Evolutionary conservation across 805 yeast genomes (phyloP).

Genomic region (Pichia manshurica): DNA sequence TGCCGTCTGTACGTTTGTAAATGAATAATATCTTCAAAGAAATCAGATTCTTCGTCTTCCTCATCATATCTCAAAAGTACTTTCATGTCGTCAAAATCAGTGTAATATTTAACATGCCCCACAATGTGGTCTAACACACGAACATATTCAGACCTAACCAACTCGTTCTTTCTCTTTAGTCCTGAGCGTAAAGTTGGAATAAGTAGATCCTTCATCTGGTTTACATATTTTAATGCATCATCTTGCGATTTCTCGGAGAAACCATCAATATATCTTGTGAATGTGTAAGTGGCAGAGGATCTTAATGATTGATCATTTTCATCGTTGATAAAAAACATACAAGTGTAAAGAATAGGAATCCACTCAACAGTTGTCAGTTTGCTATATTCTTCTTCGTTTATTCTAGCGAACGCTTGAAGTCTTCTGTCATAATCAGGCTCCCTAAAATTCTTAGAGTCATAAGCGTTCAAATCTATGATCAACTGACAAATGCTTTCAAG

Average conservation of each 20-base stretch:
- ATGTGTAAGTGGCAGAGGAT: slow-evolving; percentile 61
- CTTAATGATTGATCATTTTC: slow-evolving; percentile 76
- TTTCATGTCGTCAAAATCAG: slow-evolving; percentile 61
- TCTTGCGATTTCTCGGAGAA: slow-evolving; percentile 30
- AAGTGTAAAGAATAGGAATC: slow-evolving; percentile 68
- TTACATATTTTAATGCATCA: slow-evolving; percentile 28
- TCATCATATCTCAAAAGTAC: slow-evolving; percentile 51
- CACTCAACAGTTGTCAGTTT: slow-evolving; percentile 54
- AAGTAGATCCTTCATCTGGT: slow-evolving; percentile 45
- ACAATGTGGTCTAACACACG: slow-evolving; percentile 61
- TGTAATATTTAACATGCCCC: slow-evolving; percentile 34
- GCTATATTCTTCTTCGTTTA: slow-evolving; percentile 52
- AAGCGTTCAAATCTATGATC: slow-evolving; percentile 66
- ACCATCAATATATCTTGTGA: slow-evolving; percentile 62
- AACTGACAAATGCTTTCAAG: slow-evolving; percentile 43
- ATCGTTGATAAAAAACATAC: slow-evolving; percentile 68
- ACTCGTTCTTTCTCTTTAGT: slow-evolving; percentile 53
- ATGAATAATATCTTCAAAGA: slow-evolving; percentile 58
- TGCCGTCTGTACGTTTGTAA: slow-evolving; percentile 83
- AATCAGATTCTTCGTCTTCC: slow-evolving; percentile 76
- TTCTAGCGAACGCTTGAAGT: slow-evolving; percentile 55
- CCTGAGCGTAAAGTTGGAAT: slow-evolving; percentile 67
- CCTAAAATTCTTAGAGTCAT: slow-evolving; percentile 51
- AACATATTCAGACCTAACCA: slow-evolving; percentile 66
- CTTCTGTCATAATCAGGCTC: slow-evolving; percentile 78